These are phyloP conservation scores for Eugenia klotzschiana DNA, from an alignment of 441 rosid species.

Conservation along the genomic window DNA sequence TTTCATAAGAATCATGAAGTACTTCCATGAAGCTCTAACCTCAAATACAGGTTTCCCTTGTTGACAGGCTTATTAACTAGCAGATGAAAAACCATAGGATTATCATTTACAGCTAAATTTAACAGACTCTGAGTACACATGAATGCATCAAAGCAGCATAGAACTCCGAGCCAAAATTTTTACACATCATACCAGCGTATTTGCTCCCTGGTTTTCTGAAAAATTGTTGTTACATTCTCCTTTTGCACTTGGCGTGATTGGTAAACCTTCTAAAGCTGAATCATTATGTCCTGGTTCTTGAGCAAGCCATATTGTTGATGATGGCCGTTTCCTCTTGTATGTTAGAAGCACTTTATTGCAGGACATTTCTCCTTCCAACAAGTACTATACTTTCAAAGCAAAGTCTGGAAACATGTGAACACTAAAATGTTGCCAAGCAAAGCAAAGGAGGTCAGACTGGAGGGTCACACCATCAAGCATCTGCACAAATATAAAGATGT, in stretches of 20 bases:
- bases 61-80: background rate
- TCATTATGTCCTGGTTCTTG: conserved; percentile 2
- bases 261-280: conserved; percentile 8
- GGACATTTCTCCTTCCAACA: conserved; percentile 13
- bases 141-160: background rate
- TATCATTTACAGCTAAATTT: background rate
- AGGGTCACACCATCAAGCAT: background rate
- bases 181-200: conserved; percentile 12
- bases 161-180: background rate
- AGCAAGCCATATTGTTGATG: conserved; percentile 1
- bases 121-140: background rate
- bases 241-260: background rate
- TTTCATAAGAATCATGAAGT: background rate
- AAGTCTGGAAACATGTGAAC: background rate
- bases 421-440: background rate
- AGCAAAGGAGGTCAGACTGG: background rate
- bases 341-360: conserved; percentile 19
- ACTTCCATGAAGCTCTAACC: background rate
- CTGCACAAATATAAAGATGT: background rate
- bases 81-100: background rate
- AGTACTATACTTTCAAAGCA: background rate
- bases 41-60: background rate
- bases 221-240: background rate
- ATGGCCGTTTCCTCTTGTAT: conserved; percentile 24
- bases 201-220: conserved; percentile 9